A percentile compares a stretch with the other conserved stretches of the same genome.
phyloP scores from a whole-genome alignment of 2,329 filamentous ascomycete species.

The Ophiostoma sp. region DNA sequence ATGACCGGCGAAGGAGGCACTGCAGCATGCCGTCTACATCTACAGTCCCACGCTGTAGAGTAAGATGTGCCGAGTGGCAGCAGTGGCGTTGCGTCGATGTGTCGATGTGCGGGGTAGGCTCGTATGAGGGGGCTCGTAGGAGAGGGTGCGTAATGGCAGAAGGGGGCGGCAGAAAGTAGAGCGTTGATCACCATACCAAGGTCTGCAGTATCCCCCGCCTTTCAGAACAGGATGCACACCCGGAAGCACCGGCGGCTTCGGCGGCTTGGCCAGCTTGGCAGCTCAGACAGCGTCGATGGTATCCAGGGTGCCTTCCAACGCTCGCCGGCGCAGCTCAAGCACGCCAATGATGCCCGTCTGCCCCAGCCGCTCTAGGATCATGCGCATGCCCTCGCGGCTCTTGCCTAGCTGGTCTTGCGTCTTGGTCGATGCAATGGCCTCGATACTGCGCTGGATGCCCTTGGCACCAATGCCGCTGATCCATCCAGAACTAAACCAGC shows the following conservation, averaged over 20 bases:
- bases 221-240: not conserved
- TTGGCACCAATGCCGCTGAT: constrained; percentile 55
- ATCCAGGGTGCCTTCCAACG: constrained; percentile 36
- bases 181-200: not conserved
- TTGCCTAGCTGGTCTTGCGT: constrained; percentile 74
- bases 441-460: constrained; percentile 72
- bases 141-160: not conserved
- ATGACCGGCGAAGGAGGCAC: not conserved
- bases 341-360: constrained; percentile 55
- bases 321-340: constrained; percentile 48
- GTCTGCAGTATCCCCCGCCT: not conserved
- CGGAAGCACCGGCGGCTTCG: not conserved
- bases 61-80: not conserved
- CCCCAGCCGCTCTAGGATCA: constrained; percentile 66
- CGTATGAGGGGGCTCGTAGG: not conserved
- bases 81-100: not conserved
- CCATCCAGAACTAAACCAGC: constrained; percentile 41
- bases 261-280: not conserved
- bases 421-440: constrained; percentile 69
- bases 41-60: not conserved
- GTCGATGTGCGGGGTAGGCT: constrained; percentile 10
- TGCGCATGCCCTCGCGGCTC: constrained; percentile 75
- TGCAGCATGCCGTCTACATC: not conserved
- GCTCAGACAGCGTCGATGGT: constrained; percentile 1
- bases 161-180: not conserved